Conservation (phyloP, 2,329 filamentous ascomycete species). For the Hymenoscyphus repandus region DNA sequence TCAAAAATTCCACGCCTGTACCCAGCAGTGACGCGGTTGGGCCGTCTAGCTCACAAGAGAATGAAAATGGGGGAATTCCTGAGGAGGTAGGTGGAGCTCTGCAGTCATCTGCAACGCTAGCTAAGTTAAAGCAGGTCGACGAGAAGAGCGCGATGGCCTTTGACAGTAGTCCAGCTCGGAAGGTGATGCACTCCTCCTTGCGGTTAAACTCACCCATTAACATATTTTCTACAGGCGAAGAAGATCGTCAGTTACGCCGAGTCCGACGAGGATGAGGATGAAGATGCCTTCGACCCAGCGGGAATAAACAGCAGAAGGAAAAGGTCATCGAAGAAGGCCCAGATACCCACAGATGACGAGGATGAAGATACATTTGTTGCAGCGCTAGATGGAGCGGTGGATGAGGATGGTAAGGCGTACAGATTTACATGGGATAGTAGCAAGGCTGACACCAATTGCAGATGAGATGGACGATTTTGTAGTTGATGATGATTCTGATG, state of each 20-base stretch:
- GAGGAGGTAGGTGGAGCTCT: conserved; percentile 49
- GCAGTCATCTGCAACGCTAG: conserved; percentile 40
- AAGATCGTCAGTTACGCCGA: conserved; percentile 77
- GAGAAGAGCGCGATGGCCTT: conserved; percentile 36
- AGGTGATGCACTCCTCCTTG: conserved; percentile 45
- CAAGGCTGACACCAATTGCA: conserved; percentile 20
- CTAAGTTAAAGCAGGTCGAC: conserved; percentile 37
- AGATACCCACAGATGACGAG: conserved; percentile 60
- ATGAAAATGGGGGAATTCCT: conserved; percentile 39
- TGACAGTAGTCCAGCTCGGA: conserved; percentile 71
- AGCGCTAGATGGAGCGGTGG: conserved; percentile 52
- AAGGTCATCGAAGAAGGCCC: conserved; percentile 43
- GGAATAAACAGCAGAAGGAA: conserved; percentile 34
- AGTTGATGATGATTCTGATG: conserved; percentile 76
- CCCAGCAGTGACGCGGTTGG: conserved; percentile 75
- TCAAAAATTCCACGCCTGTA: conserved; percentile 58
- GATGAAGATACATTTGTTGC: conserved; percentile 65
- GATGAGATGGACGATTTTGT: conserved; percentile 83
- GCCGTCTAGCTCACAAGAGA: conserved; percentile 64
- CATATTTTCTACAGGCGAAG: conserved; percentile 41
- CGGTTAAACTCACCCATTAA: neutral
- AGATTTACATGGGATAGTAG: neutral
- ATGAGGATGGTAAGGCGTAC: conserved; percentile 48
- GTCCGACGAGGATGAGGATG: conserved; percentile 68
- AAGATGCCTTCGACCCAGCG: conserved; percentile 45